A percentile compares a stretch with the other conserved stretches of the same genome.
Conservation (phyloP, 2,329 filamentous ascomycete genomes). For the Arthrobotrys megalospora region DNA sequence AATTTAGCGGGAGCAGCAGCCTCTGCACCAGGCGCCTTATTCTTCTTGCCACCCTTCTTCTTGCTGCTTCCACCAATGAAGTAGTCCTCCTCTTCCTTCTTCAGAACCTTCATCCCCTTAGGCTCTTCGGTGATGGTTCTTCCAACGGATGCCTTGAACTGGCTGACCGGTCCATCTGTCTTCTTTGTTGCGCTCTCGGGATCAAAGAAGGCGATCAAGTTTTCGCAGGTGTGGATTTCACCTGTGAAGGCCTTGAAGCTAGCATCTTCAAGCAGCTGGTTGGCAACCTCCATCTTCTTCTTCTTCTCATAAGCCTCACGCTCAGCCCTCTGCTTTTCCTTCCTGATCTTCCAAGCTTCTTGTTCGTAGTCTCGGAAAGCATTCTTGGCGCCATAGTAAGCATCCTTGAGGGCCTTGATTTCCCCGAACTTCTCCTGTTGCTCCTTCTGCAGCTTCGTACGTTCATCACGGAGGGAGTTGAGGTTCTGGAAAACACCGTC, state of each 20-base stretch:
- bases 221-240: conserved; percentile 90
- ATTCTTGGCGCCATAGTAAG: conserved; percentile 84
- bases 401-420: conserved; percentile 89
- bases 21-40: conserved; percentile 68
- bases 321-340: conserved; percentile 70
- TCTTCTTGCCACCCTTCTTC: conserved; percentile 78
- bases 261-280: conserved; percentile 83
- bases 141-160: conserved; percentile 84
- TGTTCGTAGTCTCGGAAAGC: conserved; percentile 88
- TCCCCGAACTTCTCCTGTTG: conserved; percentile 88
- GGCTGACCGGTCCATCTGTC: conserved; percentile 71
- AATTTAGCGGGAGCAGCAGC: conserved; percentile 74
- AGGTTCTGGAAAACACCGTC: conserved; percentile 91
- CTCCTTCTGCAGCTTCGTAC: conserved; percentile 83
- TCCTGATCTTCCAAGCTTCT: conserved; percentile 79
- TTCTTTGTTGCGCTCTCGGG: conserved; percentile 77
- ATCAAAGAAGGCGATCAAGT: conserved; percentile 91
- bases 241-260: conserved; percentile 90
- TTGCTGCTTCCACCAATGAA: conserved; percentile 80
- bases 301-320: conserved; percentile 80
- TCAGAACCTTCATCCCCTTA: conserved; percentile 85
- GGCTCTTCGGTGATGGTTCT: conserved; percentile 87
- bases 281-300: conserved; percentile 81
- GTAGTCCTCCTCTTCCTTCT: conserved; percentile 93
- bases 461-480: conserved; percentile 86